Conservation (phyloP, 768 basidiomycete genomes). For the Trametes villosa region DNA sequence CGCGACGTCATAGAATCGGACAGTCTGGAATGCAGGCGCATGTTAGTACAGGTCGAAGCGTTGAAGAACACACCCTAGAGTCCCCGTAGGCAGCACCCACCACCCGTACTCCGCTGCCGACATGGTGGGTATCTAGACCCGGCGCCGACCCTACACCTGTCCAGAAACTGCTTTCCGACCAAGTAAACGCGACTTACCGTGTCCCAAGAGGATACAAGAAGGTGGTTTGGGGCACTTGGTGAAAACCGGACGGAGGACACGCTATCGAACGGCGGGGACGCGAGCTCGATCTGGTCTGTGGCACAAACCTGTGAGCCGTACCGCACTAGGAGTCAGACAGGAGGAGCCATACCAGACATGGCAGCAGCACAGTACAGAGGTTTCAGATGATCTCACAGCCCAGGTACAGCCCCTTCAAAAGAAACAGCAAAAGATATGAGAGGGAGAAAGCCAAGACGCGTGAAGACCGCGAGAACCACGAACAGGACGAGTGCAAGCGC, state of each 20-base stretch:
- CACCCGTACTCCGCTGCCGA: neutral
- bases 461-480: too few relatives aligned
- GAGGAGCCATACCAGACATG: neutral
- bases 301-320: neutral
- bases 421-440: too few relatives aligned
- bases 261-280: conserved; percentile 83
- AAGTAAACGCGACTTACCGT: conserved; percentile 47
- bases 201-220: conserved; percentile 93
- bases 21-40: conserved; percentile 45
- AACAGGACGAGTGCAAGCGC: too few relatives aligned
- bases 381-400: too few relatives aligned
- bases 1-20: conserved; percentile 58
- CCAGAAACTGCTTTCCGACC: neutral
- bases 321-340: neutral
- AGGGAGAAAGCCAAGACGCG: too few relatives aligned
- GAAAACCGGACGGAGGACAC: conserved; percentile 83
- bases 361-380: too few relatives aligned
- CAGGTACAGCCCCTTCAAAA: too few relatives aligned
- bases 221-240: conserved; percentile 75
- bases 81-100: too few relatives aligned
- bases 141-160: too few relatives aligned
- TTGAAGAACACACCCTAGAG: neutral
- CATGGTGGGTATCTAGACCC: neutral
- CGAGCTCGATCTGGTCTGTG: conserved; percentile 47
- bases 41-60: neutral